phyloP scores from a whole-genome alignment of 352 stramenopile species.

The Globisporangium ultimum region DNA sequence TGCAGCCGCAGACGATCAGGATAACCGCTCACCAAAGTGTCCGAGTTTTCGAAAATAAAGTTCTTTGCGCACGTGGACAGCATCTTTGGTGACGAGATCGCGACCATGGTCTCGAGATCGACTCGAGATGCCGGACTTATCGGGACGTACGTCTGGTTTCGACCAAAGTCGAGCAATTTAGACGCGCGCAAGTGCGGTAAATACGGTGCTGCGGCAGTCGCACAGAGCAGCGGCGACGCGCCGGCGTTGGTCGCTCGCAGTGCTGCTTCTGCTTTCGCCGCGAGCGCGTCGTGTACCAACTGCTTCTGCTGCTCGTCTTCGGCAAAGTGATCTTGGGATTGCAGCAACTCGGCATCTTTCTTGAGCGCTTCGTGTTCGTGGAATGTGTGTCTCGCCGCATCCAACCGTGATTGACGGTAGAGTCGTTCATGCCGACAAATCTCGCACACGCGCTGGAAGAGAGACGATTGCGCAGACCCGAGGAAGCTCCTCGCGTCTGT shows the following conservation, averaged over 20 bases:
- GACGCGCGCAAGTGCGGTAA: conserved; percentile 16
- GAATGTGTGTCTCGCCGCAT: conserved; percentile 4
- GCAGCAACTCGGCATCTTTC: conserved; percentile 4
- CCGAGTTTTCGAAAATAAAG: conserved; percentile 40
- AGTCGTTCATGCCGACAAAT: background rate
- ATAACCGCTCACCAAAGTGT: conserved; percentile 34
- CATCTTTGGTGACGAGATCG: conserved; percentile 37
- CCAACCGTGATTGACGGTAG: conserved; percentile 2
- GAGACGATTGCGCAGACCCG: conserved; percentile 2
- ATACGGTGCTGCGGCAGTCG: conserved; percentile 15
- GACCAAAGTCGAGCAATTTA: conserved; percentile 11
- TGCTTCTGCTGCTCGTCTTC: conserved; percentile 3
- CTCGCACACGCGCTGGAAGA: conserved; percentile 3
- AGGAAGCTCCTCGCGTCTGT: conserved; percentile 19
- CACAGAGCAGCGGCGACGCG: conserved; percentile 8
- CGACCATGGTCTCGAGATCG: conserved; percentile 12
- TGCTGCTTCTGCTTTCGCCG: conserved; percentile 1
- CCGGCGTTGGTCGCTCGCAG: conserved; percentile 1
- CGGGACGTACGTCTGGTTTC: conserved; percentile 1
- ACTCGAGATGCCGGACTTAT: background rate
- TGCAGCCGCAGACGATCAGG: conserved; percentile 27
- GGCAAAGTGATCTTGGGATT: conserved; percentile 7
- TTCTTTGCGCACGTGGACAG: conserved; percentile 42
- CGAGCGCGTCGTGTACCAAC: background rate
- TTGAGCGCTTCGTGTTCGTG: conserved; percentile 5